Conservation (phyloP, 1,284 basidiomycete genomes). For the Lentinula novae-zelandiae region DNA sequence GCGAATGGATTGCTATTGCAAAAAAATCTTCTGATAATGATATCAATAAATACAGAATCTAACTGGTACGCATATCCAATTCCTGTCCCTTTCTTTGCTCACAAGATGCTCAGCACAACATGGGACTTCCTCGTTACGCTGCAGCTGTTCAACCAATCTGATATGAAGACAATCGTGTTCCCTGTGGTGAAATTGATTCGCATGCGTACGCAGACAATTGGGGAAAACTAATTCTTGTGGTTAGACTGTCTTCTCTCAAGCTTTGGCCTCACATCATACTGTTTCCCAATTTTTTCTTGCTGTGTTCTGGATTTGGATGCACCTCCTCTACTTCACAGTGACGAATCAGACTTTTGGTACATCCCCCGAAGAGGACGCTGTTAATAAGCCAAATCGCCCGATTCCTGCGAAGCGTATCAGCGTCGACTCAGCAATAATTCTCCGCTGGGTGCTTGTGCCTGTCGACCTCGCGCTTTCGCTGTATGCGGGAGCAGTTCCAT, state of each 20-base stretch:
- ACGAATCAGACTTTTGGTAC: slow-evolving; percentile 8
- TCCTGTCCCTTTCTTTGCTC: neutral
- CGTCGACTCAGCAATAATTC: neutral
- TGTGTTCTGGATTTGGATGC: slow-evolving; percentile 7
- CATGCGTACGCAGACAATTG: neutral
- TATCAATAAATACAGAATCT: no score
- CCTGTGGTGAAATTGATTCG: neutral
- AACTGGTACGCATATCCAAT: neutral
- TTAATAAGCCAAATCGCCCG: slow-evolving; percentile 10
- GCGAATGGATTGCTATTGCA: no score
- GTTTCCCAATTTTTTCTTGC: neutral
- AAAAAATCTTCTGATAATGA: no score
- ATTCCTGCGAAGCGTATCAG: slow-evolving; percentile 8
- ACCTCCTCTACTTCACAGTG: slow-evolving; percentile 4
- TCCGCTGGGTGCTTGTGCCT: slow-evolving; percentile 3
- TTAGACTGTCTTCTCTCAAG: slow-evolving; percentile 1
- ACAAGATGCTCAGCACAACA: neutral
- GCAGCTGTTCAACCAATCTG: slow-evolving; percentile 12
- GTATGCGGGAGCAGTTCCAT: neutral
- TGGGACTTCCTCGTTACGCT: slow-evolving; percentile 1
- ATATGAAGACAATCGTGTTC: slow-evolving; percentile 10
- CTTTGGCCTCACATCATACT: slow-evolving; percentile 1
- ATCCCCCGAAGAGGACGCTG: slow-evolving; percentile 2
- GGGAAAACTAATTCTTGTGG: neutral
- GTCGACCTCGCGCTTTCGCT: neutral